Evolutionary conservation across 495 filamentous ascomycete species (phyloP).

Genomic region (Penicillium maclennaniae): DNA sequence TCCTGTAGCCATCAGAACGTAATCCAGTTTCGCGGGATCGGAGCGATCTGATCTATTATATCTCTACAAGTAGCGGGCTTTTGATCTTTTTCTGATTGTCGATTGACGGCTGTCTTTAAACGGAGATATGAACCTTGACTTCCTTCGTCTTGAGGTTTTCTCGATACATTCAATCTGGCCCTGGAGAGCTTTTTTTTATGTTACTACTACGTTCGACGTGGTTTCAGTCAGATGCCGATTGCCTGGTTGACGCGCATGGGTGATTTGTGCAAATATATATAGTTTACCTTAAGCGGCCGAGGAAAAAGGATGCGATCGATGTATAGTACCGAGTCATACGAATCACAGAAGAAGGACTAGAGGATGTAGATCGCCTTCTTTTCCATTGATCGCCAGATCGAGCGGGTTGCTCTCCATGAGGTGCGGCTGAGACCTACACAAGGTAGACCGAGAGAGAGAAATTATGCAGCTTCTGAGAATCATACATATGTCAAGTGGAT

Average conservation of each 20-base stretch:
- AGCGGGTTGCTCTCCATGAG: background rate
- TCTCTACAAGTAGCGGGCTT: background rate
- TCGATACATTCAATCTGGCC: background rate
- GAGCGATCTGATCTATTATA: background rate
- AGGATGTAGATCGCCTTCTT: background rate
- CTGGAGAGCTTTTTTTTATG: too few species aligned
- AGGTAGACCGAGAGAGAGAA: background rate
- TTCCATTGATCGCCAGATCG: background rate
- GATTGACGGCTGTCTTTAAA: background rate
- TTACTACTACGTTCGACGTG: background rate
- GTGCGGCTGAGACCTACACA: background rate
- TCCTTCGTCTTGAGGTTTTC: background rate
- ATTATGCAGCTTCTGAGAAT: background rate
- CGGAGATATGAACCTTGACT: too few species aligned
- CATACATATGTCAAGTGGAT: background rate
- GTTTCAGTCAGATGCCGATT: background rate
- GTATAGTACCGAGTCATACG: too few species aligned
- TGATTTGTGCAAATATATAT: background rate
- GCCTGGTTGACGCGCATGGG: background rate
- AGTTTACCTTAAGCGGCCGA: background rate
- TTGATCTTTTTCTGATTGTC: too few species aligned
- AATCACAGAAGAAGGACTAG: too few species aligned
- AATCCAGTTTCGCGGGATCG: slow-evolving; percentile 1
- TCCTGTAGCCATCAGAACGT: slow-evolving; percentile 10
- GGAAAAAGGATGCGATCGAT: background rate